phyloP scores from a whole-genome alignment of 768 basidiomycete genomes.

The Exsudoporus frostii region DNA sequence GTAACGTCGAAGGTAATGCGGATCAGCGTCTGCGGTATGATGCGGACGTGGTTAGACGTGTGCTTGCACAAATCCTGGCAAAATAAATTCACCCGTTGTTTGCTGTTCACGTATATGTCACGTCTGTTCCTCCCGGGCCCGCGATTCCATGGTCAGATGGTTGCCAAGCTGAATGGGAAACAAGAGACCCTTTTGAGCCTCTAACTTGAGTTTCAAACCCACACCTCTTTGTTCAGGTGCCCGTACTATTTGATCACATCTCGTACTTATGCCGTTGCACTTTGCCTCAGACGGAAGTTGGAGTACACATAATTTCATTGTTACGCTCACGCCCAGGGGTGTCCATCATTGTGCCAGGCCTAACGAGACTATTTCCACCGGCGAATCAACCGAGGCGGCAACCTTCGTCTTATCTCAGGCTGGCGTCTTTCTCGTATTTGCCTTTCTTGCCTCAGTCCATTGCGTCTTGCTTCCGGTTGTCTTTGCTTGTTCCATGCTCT shows the following conservation, averaged over 20 bases:
- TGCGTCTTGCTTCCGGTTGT: background rate
- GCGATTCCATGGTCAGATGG: conserved; percentile 2
- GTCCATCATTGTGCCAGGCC: background rate
- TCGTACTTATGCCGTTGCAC: background rate
- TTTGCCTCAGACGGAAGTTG: background rate
- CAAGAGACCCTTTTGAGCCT: background rate
- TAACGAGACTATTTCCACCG: background rate
- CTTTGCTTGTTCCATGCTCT: background rate
- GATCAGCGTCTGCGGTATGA: conserved; percentile 40
- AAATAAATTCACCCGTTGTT: background rate
- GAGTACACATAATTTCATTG: background rate
- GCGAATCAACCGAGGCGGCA: background rate
- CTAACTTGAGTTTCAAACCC: background rate
- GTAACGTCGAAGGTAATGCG: conserved; percentile 13
- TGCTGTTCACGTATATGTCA: background rate
- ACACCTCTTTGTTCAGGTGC: background rate
- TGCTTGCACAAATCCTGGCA: conserved; percentile 35
- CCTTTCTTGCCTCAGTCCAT: too few species aligned
- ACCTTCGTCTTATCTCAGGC: background rate
- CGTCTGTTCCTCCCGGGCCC: conserved; percentile 1
- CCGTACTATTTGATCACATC: background rate
- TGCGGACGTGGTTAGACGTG: conserved; percentile 42
- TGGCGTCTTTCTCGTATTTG: background rate
- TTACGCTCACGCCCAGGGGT: background rate
- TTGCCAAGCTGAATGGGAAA: conserved; percentile 3